A percentile compares a stretch with the other conserved stretches of the same genome.
Evolutionary conservation across 2,329 filamentous ascomycete genomes (phyloP).

Genomic region (Trichophaea hybrida): DNA sequence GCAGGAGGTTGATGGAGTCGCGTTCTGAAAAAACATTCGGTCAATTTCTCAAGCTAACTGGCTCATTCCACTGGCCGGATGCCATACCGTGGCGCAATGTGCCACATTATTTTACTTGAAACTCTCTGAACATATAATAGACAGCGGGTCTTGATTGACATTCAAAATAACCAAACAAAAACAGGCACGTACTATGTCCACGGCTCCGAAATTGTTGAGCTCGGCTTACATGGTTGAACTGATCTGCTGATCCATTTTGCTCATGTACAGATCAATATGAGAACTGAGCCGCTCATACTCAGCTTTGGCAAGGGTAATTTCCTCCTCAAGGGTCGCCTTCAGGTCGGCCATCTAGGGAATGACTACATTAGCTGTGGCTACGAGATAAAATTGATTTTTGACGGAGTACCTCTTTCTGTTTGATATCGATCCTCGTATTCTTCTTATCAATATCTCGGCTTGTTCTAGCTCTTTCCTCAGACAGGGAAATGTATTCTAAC

Average conservation of each 20-base stretch:
- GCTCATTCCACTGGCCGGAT: no score
- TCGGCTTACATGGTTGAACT: background rate
- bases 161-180: no score
- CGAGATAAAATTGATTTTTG: conserved; percentile 21
- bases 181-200: no score
- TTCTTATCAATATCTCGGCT: conserved; percentile 82
- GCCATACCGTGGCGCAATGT: no score
- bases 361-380: conserved; percentile 5
- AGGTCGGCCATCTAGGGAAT: conserved; percentile 72
- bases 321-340: conserved; percentile 92
- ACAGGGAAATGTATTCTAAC: conserved; percentile 61
- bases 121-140: no score
- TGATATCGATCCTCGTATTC: conserved; percentile 89
- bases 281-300: conserved; percentile 97
- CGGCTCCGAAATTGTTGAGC: background rate
- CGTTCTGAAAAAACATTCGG: no score
- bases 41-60: no score
- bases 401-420: conserved; percentile 77
- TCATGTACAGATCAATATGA: conserved; percentile 94
- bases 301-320: conserved; percentile 77
- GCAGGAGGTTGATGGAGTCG: no score
- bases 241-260: conserved; percentile 83
- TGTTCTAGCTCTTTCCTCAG: conserved; percentile 74
- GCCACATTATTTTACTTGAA: no score
- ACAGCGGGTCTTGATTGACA: no score